These are phyloP conservation scores for Leucocoprinus birnbaumii DNA, from an alignment of 768 basidiomycete genomes.

Conservation along the genomic window DNA sequence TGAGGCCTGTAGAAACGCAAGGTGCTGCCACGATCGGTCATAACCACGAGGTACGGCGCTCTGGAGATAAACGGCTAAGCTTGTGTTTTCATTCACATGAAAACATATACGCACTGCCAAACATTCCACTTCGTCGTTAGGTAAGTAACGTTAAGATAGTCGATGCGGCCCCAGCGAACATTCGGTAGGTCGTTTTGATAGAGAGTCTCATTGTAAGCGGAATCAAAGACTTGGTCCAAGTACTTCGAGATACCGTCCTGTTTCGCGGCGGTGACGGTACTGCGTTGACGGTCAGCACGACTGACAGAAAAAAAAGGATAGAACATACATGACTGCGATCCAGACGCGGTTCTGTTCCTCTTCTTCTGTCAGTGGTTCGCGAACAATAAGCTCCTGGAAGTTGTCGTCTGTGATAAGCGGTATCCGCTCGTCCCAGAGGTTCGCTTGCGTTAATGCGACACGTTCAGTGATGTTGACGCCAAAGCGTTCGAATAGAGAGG, in stretches of 20 bases:
- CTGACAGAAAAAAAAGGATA: too few relatives aligned
- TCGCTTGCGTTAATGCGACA: conserved; percentile 31
- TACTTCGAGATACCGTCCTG: conserved; percentile 66
- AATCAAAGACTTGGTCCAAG: conserved; percentile 73
- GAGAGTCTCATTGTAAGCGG: conserved; percentile 63
- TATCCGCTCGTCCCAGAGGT: conserved; percentile 69
- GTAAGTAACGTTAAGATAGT: conserved; percentile 81
- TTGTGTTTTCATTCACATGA: not conserved
- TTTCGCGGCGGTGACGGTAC: conserved; percentile 55
- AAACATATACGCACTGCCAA: conserved; percentile 63
- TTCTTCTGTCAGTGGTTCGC: conserved; percentile 62
- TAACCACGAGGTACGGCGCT: conserved; percentile 72
- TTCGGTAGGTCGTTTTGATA: conserved; percentile 61
- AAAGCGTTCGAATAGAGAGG: conserved; percentile 46
- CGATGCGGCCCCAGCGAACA: conserved; percentile 82
- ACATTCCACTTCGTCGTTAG: conserved; percentile 85
- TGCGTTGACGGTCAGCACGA: too few relatives aligned
- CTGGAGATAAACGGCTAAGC: conserved; percentile 32
- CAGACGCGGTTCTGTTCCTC: conserved; percentile 71
- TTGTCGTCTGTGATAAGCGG: conserved; percentile 83
- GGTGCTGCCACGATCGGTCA: conserved; percentile 67
- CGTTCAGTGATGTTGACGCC: conserved; percentile 74
- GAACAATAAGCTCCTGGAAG: conserved; percentile 66
- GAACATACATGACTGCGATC: conserved; percentile 72
- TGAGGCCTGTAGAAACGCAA: conserved; percentile 79